Conservation (phyloP, 148 eudicot species). For the Rhododendron kiyosumense region DNA sequence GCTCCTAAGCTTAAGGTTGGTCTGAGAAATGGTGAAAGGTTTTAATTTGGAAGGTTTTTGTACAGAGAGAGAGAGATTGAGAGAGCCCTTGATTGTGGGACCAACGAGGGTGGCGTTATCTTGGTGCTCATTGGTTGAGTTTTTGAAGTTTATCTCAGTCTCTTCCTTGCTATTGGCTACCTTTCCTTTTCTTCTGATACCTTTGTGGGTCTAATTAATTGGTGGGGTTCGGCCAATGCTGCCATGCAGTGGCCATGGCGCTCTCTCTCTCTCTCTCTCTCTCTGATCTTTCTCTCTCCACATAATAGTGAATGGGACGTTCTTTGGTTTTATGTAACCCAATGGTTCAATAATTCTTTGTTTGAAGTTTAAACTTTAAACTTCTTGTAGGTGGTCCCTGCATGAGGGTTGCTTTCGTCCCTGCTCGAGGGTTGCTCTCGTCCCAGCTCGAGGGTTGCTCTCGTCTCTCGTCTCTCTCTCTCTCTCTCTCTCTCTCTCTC, state of each 20-base stretch:
- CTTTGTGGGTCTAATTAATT: neutral
- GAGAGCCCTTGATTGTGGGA: neutral
- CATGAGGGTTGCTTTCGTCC: constrained; percentile 3
- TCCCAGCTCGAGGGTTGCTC: too few relatives aligned
- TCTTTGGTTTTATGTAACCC: neutral
- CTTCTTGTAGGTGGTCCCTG: neutral
- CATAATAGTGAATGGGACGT: neutral
- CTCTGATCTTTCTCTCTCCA: neutral
- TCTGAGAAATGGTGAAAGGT: neutral
- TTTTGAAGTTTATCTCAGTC: neutral
- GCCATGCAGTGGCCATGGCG: neutral
- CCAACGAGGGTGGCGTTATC: neutral
- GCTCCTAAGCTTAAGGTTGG: neutral
- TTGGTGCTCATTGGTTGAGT: neutral
- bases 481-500: neutral
- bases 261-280: neutral
- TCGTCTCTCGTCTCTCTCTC: neutral
- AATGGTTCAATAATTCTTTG: neutral
- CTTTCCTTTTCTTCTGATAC: neutral
- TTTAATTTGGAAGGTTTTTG: neutral
- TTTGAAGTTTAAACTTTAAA: neutral
- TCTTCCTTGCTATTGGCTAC: neutral
- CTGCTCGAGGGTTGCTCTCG: constrained; percentile 8
- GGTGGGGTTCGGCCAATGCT: neutral
- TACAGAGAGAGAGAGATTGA: neutral